Percentiles rank a stretch among this genome's conserved stretches.
phyloP scores from a whole-genome alignment of 768 basidiomycete species.

The Dendrothele bispora region DNA sequence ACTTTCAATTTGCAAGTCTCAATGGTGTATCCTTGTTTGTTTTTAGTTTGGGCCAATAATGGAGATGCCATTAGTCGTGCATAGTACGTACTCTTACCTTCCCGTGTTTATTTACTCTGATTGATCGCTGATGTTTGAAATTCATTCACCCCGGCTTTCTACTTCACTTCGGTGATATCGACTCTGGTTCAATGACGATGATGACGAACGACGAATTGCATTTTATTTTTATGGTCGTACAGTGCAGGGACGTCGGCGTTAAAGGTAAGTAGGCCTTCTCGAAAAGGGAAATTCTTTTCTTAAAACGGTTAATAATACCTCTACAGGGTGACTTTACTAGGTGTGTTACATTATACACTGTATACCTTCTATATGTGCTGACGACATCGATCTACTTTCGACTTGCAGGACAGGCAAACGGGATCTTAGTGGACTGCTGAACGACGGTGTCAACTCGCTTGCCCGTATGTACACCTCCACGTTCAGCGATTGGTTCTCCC shows the following conservation, averaged over 20 bases:
- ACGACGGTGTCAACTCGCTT: constrained; percentile 94
- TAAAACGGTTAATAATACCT: not conserved
- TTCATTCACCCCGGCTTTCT: not conserved
- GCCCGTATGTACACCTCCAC: constrained; percentile 89
- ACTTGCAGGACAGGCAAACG: constrained; percentile 85
- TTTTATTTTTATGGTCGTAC: not conserved
- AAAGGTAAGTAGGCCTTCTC: constrained; percentile 57
- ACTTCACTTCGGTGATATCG: not conserved
- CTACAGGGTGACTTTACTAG: constrained; percentile 83
- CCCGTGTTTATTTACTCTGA: not conserved
- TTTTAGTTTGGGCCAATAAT: constrained; percentile 93
- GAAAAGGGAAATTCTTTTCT: constrained; percentile 7
- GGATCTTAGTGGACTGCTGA: constrained; percentile 86
- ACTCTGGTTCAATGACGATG: too few relatives aligned
- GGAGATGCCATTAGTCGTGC: constrained; percentile 92
- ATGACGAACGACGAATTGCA: not conserved
- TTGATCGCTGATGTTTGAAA: not conserved
- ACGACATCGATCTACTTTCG: constrained; percentile 11
- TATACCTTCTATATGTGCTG: not conserved
- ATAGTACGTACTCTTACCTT: constrained; percentile 52
- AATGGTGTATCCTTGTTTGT: not conserved
- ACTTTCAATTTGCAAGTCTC: not conserved
- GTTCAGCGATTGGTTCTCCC: constrained; percentile 95
- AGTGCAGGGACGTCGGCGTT: constrained; percentile 95
- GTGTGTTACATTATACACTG: constrained; percentile 32